Evolutionary conservation across 2,329 filamentous ascomycete genomes (phyloP).

Genomic region (Epichloe sibirici): DNA sequence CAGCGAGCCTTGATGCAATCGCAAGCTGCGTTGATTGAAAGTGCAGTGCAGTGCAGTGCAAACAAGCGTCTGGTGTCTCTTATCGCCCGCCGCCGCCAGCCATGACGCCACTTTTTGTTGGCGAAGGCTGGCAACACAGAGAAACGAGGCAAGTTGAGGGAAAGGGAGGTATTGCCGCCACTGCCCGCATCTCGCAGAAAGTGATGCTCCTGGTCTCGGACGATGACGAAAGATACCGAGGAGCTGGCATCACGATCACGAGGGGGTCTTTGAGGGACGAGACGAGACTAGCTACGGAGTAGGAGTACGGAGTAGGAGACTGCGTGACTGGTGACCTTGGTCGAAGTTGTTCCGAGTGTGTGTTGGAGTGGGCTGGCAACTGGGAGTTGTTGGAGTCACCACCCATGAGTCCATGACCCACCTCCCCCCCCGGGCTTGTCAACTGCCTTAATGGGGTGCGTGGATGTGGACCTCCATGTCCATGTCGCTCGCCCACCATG

Average conservation of each 20-base stretch:
- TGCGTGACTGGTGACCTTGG: neutral
- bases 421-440: slow-evolving; percentile 2
- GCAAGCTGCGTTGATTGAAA: too few relatives aligned
- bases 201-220: neutral
- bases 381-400: too few relatives aligned
- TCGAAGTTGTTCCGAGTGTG: too few relatives aligned
- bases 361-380: neutral
- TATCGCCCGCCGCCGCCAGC: too few relatives aligned
- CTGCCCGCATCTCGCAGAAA: neutral
- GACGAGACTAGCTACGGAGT: neutral
- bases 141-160: neutral
- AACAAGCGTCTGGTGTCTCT: too few relatives aligned
- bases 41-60: too few relatives aligned
- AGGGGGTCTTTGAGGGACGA: neutral
- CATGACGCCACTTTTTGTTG: too few relatives aligned
- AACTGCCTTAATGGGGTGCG: slow-evolving; percentile 5
- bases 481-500: neutral
- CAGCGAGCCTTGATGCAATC: too few relatives aligned
- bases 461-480: neutral
- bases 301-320: neutral
- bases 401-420: too few relatives aligned
- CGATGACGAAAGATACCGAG: slow-evolving; percentile 3
- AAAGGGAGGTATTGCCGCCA: neutral
- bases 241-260: slow-evolving; percentile 1
- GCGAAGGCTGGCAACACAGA: neutral